Evolutionary conservation across 495 filamentous ascomycete species (phyloP), one percentile per base, ranked within the genome.

Genomic region (Melanomma pulvis-pyrius): DNA sequence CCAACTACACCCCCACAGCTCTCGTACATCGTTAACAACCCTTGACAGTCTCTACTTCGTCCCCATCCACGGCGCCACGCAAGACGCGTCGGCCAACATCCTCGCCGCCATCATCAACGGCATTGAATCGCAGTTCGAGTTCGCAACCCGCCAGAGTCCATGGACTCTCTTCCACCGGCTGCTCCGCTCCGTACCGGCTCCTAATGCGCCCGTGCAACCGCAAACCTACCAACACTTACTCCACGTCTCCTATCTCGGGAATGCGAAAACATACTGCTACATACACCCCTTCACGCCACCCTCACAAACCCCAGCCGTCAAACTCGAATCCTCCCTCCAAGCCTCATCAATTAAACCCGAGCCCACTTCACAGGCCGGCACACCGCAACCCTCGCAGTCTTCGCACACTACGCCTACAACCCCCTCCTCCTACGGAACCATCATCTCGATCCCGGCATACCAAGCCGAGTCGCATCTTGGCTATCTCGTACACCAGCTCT

Each of bases 11-110:
- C 55, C 54, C 15, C 26, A 12, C 11, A 26, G 24, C 28, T 12
- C 48, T 12, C 48, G 24, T 25, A 15, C 48, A 2, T 24, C 17
- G 8, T 9, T 26, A 4, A 44, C 28, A 26, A 34, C 60, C 26
- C 15, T 15, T 19, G 11, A 32, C 32, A 62, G 65, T 22, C 36
- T 69, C n/a, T 69, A 44, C 60, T 61, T 64, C 67, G 49, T 69
- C 48, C 48, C 67, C 47, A 51, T 25, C 34, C 59, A 52, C 4
- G 32, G n/a, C 59, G 25, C 21, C 34, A 34, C 25, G 7, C 49
- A 29, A 24, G 61, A 64, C 12, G 46, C 25, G 0, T 60, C 67
- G 1, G 25, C 41, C 52, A 32, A 24, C 24, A 24, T 50, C 65
- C 21, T 52, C 59, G 39, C 24, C 48, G n/a, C 53, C 34, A 44